Evolutionary conservation across 2,329 filamentous ascomycete genomes (phyloP), one percentile per base, ranked within the genome.

Genomic region (Penicillium brasilianum): DNA sequence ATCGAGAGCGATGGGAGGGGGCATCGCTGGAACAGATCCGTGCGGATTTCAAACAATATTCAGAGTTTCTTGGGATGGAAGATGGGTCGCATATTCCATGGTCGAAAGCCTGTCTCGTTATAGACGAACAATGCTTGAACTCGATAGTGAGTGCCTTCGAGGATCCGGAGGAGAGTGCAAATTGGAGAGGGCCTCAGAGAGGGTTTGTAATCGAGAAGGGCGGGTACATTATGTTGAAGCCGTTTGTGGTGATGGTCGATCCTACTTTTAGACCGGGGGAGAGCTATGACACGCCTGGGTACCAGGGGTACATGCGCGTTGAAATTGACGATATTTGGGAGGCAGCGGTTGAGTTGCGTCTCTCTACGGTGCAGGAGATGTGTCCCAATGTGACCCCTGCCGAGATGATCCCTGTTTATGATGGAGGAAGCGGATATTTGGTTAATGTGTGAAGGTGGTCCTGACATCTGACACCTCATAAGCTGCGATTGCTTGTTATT

Each of bases 1-100:
- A 61, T 43, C 57, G 57, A 39, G 32, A 51, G 36, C 37, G 48
- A 28, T 61, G 50, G 59, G 34, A 61, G n/a, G 44, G 56, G 37
- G 59, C 56, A 25, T 51, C 16, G 13, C 37, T 52, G 1, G 56
- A 55, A n/a, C 37, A 59, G 51, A 56, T 62, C 46, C 56, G 44
- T 16, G 10, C 22, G 14, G 32, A 62, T 56, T 59, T 59, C 28
- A 30, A 36, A 9, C 18, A 3, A 32, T 48, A 58, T 55, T 32
- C 30, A 32, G 30, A 32, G 30, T 32, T 9, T 32, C 30, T 32
- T 32, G 30, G 30, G 30, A 32, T 32, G 30, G 30, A 32, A 32
- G 30, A 32, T 32, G 30, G 30, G 30, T 18, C n/a, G 16, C 13
- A 34, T 18, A 18, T 48, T 16, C 50, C 43, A 2, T 52, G 43